These are phyloP conservation scores for Hammondia hammondi DNA, from an alignment of 169 alveolate genomes.

Conservation along the genomic window DNA sequence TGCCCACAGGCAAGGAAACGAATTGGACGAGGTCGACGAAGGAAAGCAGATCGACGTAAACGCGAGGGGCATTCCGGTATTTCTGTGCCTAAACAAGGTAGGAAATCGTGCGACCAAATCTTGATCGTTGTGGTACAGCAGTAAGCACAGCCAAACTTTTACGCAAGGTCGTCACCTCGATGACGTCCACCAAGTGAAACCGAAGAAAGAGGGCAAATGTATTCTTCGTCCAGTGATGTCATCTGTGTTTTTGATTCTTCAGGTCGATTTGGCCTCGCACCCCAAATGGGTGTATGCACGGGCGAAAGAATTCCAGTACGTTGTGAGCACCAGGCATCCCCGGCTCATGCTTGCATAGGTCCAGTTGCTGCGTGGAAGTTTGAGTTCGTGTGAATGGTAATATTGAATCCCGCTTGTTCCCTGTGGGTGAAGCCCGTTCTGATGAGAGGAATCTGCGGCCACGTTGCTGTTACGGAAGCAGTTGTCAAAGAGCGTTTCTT, in stretches of 20 bases:
- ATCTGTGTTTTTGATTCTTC: not conserved
- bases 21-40: not conserved
- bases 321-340: not conserved
- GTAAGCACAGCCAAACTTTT: too few species aligned
- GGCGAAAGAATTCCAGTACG: constrained; percentile 66
- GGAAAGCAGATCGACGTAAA: not conserved
- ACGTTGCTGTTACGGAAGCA: not conserved
- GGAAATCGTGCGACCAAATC: too few species aligned
- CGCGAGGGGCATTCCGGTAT: constrained; percentile 24
- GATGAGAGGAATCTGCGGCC: not conserved
- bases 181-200: not conserved
- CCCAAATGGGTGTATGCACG: constrained; percentile 71
- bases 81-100: constrained; percentile 69
- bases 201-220: not conserved
- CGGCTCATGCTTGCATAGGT: too few species aligned
- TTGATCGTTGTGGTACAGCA: too few species aligned
- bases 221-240: not conserved
- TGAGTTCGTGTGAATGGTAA: not conserved
- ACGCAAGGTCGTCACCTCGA: not conserved
- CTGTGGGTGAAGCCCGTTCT: too few species aligned
- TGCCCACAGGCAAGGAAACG: not conserved
- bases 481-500: not conserved
- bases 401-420: not conserved
- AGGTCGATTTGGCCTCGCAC: constrained; percentile 72
- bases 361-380: too few species aligned